A percentile compares a stretch with the other conserved stretches of the same genome.
Conservation (phyloP, 1,284 basidiomycete species). For the Mrakiaceae sp. region DNA sequence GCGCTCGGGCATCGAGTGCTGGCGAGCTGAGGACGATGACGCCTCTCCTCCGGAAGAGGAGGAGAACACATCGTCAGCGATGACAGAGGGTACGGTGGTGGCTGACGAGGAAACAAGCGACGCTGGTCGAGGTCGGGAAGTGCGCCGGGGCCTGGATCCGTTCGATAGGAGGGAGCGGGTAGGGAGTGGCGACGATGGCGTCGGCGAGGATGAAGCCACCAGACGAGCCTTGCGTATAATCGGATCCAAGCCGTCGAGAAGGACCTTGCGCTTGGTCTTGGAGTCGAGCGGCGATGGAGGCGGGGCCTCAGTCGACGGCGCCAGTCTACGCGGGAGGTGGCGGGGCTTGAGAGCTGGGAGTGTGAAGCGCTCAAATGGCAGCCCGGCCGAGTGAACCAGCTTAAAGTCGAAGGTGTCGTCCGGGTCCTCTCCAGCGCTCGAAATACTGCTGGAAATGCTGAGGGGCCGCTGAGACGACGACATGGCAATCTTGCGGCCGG, state of each 20-base stretch:
- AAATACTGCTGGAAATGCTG: not conserved
- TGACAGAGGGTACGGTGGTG: not conserved
- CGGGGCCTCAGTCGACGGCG: not conserved
- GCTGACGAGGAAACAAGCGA: not conserved
- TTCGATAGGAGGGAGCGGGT: not conserved
- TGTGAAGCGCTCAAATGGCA: not conserved
- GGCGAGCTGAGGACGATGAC: not conserved
- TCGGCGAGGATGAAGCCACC: not conserved
- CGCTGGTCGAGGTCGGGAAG: not conserved
- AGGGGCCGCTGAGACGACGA: not conserved
- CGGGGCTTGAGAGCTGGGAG: not conserved
- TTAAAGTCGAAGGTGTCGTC: constrained; percentile 7
- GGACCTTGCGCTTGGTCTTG: constrained; percentile 2
- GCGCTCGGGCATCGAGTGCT: not conserved
- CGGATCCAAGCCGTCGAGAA: not conserved
- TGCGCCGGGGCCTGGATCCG: not conserved
- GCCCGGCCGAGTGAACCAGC: not conserved
- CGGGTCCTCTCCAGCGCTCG: not conserved
- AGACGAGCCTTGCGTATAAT: constrained; percentile 2
- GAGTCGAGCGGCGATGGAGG: not conserved
- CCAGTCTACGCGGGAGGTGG: not conserved
- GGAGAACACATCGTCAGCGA: not conserved
- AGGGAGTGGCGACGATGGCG: not conserved
- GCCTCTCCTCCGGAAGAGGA: not conserved
- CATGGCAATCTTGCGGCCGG: not conserved